phyloP scores from a whole-genome alignment of 208 protist species.

The Herpetomonas tarakana region DNA sequence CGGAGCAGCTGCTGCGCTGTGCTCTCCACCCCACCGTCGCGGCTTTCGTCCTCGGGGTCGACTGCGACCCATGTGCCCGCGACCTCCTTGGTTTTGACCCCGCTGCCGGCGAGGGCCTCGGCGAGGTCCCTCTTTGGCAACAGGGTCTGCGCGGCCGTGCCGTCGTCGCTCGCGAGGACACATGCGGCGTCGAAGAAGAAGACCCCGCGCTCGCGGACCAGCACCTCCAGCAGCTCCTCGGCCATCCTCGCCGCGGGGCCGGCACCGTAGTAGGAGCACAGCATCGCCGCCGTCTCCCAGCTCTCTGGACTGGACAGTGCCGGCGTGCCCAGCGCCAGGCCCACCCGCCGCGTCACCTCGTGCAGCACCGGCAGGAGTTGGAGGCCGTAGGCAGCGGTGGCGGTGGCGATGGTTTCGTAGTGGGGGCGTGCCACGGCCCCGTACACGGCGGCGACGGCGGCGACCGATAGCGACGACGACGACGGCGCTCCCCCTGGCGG shows the following conservation, averaged over 20 bases:
- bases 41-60: slow-evolving; percentile 4
- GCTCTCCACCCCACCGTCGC: slow-evolving; percentile 1
- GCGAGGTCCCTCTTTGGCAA: not conserved
- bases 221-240: slow-evolving; percentile 41
- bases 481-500: not conserved
- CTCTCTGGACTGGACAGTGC: slow-evolving; percentile 29
- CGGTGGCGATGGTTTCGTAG: slow-evolving; percentile 25
- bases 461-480: not conserved
- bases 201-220: slow-evolving; percentile 36
- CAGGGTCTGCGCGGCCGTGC: slow-evolving; percentile 13
- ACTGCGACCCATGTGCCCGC: slow-evolving; percentile 11
- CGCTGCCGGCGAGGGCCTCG: not conserved
- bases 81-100: slow-evolving; percentile 14
- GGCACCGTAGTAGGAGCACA: slow-evolving; percentile 50
- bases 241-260: slow-evolving; percentile 39
- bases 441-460: slow-evolving; percentile 25
- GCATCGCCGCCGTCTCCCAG: slow-evolving; percentile 54
- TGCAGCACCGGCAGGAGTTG: slow-evolving; percentile 59
- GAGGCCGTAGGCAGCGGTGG: slow-evolving; percentile 31
- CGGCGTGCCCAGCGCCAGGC: slow-evolving; percentile 42
- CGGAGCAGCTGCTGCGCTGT: slow-evolving; percentile 13
- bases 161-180: slow-evolving; percentile 28
- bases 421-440: slow-evolving; percentile 48
- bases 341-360: slow-evolving; percentile 39
- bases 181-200: slow-evolving; percentile 49